Percentiles rank a stretch among this genome's conserved stretches.
Conservation (phyloP, 805 yeast species). For the Naumovozyma castellii region DNA sequence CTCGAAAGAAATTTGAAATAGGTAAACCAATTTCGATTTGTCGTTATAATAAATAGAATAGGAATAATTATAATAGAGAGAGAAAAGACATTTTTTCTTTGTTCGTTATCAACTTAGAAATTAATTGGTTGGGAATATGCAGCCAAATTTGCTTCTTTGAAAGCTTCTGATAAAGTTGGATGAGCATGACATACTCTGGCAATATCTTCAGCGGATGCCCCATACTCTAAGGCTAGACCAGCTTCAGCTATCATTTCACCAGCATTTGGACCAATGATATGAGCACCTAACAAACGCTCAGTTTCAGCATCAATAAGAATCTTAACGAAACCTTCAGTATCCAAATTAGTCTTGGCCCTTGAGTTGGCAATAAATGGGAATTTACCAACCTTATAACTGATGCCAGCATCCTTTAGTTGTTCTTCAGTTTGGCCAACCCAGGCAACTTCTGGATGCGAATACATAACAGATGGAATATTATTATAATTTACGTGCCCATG, state of each 20-base stretch:
- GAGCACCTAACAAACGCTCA: slow-evolving; percentile 91
- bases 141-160: slow-evolving; percentile 94
- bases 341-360: slow-evolving; percentile 96
- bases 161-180: slow-evolving; percentile 95
- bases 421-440: slow-evolving; percentile 98
- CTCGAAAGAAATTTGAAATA: too few relatives aligned
- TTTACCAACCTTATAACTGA: slow-evolving; percentile 88
- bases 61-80: too few relatives aligned
- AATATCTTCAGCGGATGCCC: slow-evolving; percentile 96
- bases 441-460: slow-evolving; percentile 98
- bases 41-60: too few relatives aligned
- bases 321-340: slow-evolving; percentile 96
- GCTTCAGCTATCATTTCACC: slow-evolving; percentile 99
- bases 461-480: slow-evolving; percentile 97
- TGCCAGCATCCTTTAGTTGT: slow-evolving; percentile 86
- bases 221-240: slow-evolving; percentile 94
- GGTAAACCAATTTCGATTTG: too few relatives aligned
- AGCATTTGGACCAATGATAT: slow-evolving; percentile 95
- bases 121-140: slow-evolving; percentile 88
- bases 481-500: slow-evolving; percentile 97
- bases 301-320: slow-evolving; percentile 94
- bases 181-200: slow-evolving; percentile 98
- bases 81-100: too few relatives aligned
- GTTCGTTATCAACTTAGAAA: slow-evolving; percentile 31
- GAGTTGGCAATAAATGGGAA: slow-evolving; percentile 99